Percentiles rank a stretch among this genome's conserved stretches.
These are phyloP conservation scores for Hyparrhenia diplandra DNA, from an alignment of 176 grass and related monocot genomes.

Conservation along the genomic window DNA sequence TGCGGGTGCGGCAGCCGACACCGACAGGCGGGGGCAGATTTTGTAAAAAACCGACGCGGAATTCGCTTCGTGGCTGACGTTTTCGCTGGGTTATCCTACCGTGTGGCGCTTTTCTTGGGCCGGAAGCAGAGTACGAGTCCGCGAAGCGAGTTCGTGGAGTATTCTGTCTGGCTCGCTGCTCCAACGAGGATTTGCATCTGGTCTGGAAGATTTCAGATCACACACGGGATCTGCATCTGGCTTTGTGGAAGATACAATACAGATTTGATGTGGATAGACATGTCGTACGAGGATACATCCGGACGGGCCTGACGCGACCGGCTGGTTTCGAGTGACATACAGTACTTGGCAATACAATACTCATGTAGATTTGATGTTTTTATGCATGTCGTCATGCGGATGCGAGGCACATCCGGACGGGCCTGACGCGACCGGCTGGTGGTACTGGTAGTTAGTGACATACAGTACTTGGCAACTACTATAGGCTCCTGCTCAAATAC, in stretches of 20 bases:
- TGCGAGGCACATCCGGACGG: neutral
- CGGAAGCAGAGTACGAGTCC: neutral
- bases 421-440: neutral
- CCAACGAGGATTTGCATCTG: neutral
- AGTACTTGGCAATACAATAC: no score
- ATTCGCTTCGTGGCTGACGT: no score
- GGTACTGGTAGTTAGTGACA: neutral
- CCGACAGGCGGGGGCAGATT: no score
- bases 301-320: no score
- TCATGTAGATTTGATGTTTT: no score
- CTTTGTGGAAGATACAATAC: neutral
- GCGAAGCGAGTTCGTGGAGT: conserved; percentile 12
- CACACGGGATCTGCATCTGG: no score
- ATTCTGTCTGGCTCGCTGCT: neutral
- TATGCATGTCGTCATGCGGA: neutral
- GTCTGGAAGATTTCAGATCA: neutral
- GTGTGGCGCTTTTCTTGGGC: conserved; percentile 9
- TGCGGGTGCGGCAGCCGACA: neutral
- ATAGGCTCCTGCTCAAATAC: no score
- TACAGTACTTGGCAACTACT: neutral
- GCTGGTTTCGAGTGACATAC: no score
- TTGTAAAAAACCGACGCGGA: neutral
- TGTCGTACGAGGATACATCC: no score
- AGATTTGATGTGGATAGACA: conserved; percentile 8
- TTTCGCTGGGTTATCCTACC: no score